phyloP scores from a whole-genome alignment of 108 stramenopile species.

The Nitzschia inconspicua region DNA sequence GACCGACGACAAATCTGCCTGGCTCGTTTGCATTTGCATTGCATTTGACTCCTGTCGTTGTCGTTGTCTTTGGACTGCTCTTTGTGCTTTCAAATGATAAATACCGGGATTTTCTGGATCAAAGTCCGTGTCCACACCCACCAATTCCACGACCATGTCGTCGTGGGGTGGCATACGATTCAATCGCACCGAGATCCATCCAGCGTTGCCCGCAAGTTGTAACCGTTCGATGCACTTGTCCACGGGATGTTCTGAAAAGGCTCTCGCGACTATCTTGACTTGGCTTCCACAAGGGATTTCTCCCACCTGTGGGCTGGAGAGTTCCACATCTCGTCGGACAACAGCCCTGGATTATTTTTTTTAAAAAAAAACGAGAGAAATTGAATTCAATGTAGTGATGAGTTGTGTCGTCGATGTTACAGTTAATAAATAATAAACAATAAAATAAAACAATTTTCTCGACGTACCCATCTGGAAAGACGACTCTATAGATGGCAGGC shows the following conservation, averaged over 20 bases:
- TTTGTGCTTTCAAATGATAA: conserved; percentile 48
- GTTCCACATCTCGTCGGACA: conserved; percentile 67
- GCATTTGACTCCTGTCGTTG: conserved; percentile 4
- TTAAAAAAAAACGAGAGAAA: background rate
- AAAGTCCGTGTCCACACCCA: conserved; percentile 46
- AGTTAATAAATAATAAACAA: background rate
- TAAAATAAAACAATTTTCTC: background rate
- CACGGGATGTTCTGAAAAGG: conserved; percentile 73
- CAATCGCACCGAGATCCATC: conserved; percentile 72
- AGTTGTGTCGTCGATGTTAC: background rate
- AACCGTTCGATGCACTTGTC: conserved; percentile 80
- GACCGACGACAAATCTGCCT: conserved; percentile 23
- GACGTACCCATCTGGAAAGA: conserved; percentile 31
- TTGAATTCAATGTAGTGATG: background rate
- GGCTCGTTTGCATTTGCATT: conserved; percentile 21
- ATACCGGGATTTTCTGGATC: conserved; percentile 55
- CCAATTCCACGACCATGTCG: conserved; percentile 48
- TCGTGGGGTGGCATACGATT: conserved; percentile 58
- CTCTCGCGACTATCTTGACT: conserved; percentile 59
- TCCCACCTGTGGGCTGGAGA: conserved; percentile 62
- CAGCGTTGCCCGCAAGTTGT: conserved; percentile 70
- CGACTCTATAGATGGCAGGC: conserved; percentile 59
- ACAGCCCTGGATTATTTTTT: conserved; percentile 27
- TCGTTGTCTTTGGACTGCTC: background rate
- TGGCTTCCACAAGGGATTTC: conserved; percentile 39